Base-by-base conservation (phyloP, 2,329 filamentous ascomycete genomes). In the Ophiostoma pallidulum region DNA sequence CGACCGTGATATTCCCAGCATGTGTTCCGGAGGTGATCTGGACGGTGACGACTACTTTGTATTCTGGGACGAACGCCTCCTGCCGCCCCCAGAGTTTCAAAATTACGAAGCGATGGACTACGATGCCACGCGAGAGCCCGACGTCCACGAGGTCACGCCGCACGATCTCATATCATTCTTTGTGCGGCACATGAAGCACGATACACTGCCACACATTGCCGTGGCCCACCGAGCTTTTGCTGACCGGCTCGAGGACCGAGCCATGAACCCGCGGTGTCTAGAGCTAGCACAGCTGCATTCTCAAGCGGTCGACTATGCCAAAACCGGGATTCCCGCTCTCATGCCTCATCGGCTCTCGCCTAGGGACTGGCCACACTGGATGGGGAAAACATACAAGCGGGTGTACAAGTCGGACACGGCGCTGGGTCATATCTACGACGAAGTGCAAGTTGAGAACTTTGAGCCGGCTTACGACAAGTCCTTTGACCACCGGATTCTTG, bases 31-130 rank as follows among this genome's bases (percentile, higher is more conserved):
- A 2, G 92, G 92, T 0, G 92, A 98, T 59, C 74, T 98, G 0
- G 92, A 98, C 59, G 92, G 92, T 0, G 92, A 98, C 58, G 92
- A 98, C 60, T 98, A 89, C 61, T 82, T 97, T 47, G 80, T 97
- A 5, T 84, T 96, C 39, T 98, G 92, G 91, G 90, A 98, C 55
- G 62, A 72, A 19, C 74, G 77, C 13, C 68, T 98, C 7, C 70
- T 94, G 22, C 87, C 87, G 0, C 44, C 45, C 43, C 41, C 22
- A 4, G 18, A 26, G 18, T 43, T 38, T 16, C 86, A 85, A 78
- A 86, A 92, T 55, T 70, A 77, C 29, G 67, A 74, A 0, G 82
- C 92, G 0, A 95, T 97, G 87, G 74, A 84, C 53, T 92, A 89
- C 58, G 70, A 72, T 0, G 69, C 79, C 0, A 70, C 78, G 0